Evolutionary conservation across 768 basidiomycete species (phyloP).

Genomic region (Podaxis rugospora): DNA sequence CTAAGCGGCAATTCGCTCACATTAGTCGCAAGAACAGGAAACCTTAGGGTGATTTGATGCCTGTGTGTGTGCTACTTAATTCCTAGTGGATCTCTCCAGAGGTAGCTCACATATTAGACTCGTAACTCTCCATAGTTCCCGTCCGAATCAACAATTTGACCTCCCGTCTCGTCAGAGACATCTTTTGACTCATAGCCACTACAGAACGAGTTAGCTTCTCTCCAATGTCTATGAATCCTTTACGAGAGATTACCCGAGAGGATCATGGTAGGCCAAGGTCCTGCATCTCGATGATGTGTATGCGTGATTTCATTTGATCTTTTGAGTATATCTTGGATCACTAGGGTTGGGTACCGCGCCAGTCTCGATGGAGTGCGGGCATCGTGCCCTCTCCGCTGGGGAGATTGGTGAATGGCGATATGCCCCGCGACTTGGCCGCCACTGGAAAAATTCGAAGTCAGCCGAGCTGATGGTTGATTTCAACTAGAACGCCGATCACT

Average conservation of each 20-base stretch:
- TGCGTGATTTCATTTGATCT: constrained; percentile 5
- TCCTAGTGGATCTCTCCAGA: neutral
- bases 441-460: neutral
- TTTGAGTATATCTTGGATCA: neutral
- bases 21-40: too few relatives aligned
- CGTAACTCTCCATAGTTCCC: neutral
- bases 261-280: neutral
- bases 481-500: constrained; percentile 6
- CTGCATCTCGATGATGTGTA: neutral
- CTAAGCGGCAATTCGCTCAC: too few relatives aligned
- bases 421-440: neutral
- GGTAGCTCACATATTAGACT: neutral
- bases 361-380: neutral
- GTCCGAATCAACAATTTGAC: neutral
- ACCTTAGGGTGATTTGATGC: neutral
- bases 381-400: neutral
- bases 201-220: neutral
- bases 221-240: neutral
- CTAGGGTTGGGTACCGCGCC: neutral
- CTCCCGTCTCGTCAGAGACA: neutral
- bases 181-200: neutral
- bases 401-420: neutral
- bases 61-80: neutral
- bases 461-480: neutral
- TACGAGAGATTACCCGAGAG: neutral